Evolutionary conservation across 2,329 filamentous ascomycete genomes (phyloP).

Genomic region (Orbilia quercus): DNA sequence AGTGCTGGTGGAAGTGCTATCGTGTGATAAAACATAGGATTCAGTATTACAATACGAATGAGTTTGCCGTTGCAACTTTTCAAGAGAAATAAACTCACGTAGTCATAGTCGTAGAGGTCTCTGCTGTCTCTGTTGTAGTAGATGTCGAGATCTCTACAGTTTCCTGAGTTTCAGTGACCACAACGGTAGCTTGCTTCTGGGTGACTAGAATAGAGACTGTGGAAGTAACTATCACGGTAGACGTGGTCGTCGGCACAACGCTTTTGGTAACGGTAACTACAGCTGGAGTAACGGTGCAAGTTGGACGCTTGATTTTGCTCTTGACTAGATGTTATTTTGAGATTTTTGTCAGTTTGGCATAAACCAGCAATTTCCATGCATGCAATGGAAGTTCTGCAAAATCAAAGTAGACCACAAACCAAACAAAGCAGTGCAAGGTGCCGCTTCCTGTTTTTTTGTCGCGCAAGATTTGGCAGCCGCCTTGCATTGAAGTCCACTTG

Average conservation of each 20-base stretch:
- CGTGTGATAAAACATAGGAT: not conserved
- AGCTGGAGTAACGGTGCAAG: slow-evolving; percentile 24
- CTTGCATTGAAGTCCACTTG: slow-evolving; percentile 24
- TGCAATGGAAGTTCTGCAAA: too few relatives aligned
- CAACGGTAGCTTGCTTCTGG: not conserved
- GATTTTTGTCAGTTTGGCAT: slow-evolving; percentile 8
- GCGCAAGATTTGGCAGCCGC: slow-evolving; percentile 30
- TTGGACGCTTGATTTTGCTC: slow-evolving; percentile 37
- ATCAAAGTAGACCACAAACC: slow-evolving; percentile 8
- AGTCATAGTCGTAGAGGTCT: slow-evolving; percentile 3
- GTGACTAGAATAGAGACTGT: not conserved
- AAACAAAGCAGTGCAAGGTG: slow-evolving; percentile 34
- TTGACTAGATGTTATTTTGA: slow-evolving; percentile 9
- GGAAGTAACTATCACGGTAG: slow-evolving; percentile 1
- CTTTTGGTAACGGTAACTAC: slow-evolving; percentile 20
- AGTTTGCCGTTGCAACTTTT: too few relatives aligned
- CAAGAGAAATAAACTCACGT: slow-evolving; percentile 26
- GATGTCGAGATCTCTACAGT: slow-evolving; percentile 4
- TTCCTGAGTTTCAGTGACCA: slow-evolving; percentile 16
- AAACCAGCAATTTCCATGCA: not conserved
- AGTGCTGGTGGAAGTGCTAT: slow-evolving; percentile 10
- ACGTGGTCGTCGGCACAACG: slow-evolving; percentile 28
- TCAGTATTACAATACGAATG: too few relatives aligned
- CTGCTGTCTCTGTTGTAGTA: slow-evolving; percentile 13
- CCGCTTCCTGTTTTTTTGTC: slow-evolving; percentile 5